Evolutionary conservation across 768 basidiomycete species (phyloP), one percentile per base, ranked within the genome.

Genomic region (Galerina sulciceps): DNA sequence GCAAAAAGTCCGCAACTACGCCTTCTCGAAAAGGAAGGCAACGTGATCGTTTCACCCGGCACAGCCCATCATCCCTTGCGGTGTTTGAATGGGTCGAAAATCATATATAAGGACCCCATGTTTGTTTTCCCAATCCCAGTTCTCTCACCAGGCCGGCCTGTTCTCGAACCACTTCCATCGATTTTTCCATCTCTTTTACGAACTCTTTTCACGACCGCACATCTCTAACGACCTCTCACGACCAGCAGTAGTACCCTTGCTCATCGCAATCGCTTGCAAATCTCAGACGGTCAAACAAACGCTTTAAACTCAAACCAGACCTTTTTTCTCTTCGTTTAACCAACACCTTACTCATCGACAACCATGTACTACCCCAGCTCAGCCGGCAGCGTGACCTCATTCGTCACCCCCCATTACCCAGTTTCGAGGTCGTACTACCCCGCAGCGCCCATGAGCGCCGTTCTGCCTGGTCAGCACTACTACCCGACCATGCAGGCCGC

Each of bases 61-160:
- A 63, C 54, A 45, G 61, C 57, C 57, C 55, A 63, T 63, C 48
- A 58, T 45, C 53, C 53, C 61, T 53, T 53, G 44, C 31, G 36
- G 34, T 38, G 43, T 22, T 40, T 18, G 40, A 18, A 34, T 38
- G 22, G 10, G 14, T n/a, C 36, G 31, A 23, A 54, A 35, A 42
- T 51, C 41, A 35, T 65, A 68, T 68, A 68, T 59, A 65, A 62
- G 56, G 18, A 53, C 34, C 43, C 17, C 31, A 20, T 26, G 11
- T 44, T 34, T 43, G 35, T 44, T 36, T n/a, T 23, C 26, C 42
- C 23, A 17, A 41, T 58, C 53, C 52, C 57, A 57, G 56, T 60
- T 64, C 62, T 49, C 46, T 57, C 52, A 62, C 57, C 66, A 71
- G 69, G 69, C 69, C 64, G 69, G 69, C 69, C 69, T 71, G 68